Conservation (phyloP, 179 eudicot species). For the Spergularia azorica region DNA sequence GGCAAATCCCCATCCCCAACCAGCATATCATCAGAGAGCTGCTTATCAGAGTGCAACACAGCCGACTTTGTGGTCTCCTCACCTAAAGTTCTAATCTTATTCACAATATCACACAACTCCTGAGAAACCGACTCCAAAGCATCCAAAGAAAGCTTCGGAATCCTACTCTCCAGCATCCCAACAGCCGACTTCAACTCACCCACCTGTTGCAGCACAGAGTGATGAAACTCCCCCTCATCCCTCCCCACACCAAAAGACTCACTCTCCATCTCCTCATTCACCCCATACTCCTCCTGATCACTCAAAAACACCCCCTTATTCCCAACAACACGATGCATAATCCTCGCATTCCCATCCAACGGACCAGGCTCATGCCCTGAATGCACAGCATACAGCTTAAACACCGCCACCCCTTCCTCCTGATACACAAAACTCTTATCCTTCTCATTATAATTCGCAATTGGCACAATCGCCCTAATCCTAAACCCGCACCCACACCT, state of each 20-base stretch:
- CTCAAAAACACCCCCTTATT: constrained; percentile 69
- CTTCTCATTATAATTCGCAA: constrained; percentile 84
- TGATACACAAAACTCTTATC: constrained; percentile 94
- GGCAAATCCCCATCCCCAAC: constrained; percentile 72
- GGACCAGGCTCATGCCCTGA: constrained; percentile 98
- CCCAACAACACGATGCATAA: constrained; percentile 92
- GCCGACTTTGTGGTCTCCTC: constrained; percentile 59
- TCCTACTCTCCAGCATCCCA: constrained; percentile 64
- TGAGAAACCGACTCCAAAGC: constrained; percentile 60
- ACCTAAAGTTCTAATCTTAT: constrained; percentile 67
- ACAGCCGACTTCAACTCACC: constrained; percentile 66
- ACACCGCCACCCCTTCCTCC: constrained; percentile 91
- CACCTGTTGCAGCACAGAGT: constrained; percentile 63
- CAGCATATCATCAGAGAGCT: constrained; percentile 61
- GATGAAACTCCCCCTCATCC: constrained; percentile 60
- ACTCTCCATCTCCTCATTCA: constrained; percentile 67
- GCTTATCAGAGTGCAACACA: constrained; percentile 57
- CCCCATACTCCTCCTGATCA: constrained; percentile 81
- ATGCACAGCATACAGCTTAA: constrained; percentile 94
- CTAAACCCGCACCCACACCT: constrained; percentile 96
- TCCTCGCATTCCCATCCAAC: constrained; percentile 95
- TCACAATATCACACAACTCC: constrained; percentile 67
- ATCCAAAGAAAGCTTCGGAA: constrained; percentile 51
- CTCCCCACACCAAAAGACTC: constrained; percentile 49
- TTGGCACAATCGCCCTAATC: constrained; percentile 93